These are phyloP conservation scores for Penicillium odoratum DNA, from an alignment of 495 filamentous ascomycete species.

Conservation along the genomic window DNA sequence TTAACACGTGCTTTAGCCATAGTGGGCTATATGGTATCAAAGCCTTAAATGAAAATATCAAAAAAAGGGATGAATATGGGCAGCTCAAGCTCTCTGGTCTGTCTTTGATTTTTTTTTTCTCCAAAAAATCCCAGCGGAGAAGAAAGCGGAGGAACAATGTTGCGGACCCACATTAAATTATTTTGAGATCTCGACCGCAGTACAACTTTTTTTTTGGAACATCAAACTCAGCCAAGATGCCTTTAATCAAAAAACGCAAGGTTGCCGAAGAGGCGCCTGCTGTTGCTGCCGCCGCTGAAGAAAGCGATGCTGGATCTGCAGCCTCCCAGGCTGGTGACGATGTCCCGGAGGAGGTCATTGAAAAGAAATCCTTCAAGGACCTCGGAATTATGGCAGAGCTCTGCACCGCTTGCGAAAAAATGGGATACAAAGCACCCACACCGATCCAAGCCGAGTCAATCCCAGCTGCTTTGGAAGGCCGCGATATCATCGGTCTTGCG, in stretches of 20 bases:
- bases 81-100: slow-evolving; percentile 16
- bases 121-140: slow-evolving; percentile 40
- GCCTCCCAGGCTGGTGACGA: slow-evolving; percentile 10
- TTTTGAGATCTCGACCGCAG: slow-evolving; percentile 20
- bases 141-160: slow-evolving; percentile 39
- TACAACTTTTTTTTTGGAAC: slow-evolving; percentile 16
- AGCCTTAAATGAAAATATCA: slow-evolving; percentile 10
- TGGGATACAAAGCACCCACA: slow-evolving; percentile 83
- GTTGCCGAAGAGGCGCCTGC: slow-evolving; percentile 23
- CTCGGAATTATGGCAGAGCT: slow-evolving; percentile 84
- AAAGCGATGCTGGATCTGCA: slow-evolving; percentile 20
- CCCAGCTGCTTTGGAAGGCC: slow-evolving; percentile 74
- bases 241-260: slow-evolving; percentile 42
- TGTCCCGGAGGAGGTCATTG: slow-evolving; percentile 7
- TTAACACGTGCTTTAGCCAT: slow-evolving; percentile 86
- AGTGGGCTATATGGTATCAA: slow-evolving; percentile 17
- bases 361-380: slow-evolving; percentile 61
- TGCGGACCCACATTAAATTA: slow-evolving; percentile 37
- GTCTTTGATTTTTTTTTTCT: slow-evolving; percentile 41
- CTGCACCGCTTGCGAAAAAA: slow-evolving; percentile 76
- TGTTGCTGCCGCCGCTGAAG: slow-evolving; percentile 8
- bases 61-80: slow-evolving; percentile 9
- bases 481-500: slow-evolving; percentile 89
- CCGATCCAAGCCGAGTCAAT: slow-evolving; percentile 77
- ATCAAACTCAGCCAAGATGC: slow-evolving; percentile 25